phyloP scores from a whole-genome alignment of 495 filamentous ascomycete genomes.

The Penicillium lividum region DNA sequence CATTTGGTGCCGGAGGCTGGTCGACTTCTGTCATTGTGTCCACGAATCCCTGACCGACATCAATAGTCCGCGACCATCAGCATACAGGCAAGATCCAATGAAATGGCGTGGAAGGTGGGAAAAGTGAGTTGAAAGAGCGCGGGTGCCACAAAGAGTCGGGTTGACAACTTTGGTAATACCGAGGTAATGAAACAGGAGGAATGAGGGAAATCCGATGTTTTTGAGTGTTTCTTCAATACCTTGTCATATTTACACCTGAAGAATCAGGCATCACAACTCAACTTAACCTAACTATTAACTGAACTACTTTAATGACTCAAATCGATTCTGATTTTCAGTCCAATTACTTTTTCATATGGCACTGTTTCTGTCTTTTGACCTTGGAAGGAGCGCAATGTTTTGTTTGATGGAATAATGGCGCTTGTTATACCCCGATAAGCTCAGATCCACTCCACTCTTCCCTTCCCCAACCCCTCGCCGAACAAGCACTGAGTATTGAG shows the following conservation, averaged over 20 bases:
- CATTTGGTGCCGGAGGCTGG: slow-evolving; percentile 25
- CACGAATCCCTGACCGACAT: slow-evolving; percentile 21
- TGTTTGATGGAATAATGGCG: neutral
- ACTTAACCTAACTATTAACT: no score
- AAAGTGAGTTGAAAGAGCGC: slow-evolving; percentile 6
- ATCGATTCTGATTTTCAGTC: no score
- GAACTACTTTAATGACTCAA: neutral
- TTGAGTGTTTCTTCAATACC: slow-evolving; percentile 1
- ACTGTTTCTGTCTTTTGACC: no score
- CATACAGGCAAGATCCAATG: neutral
- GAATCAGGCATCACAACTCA: neutral
- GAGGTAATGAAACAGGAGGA: slow-evolving; percentile 16
- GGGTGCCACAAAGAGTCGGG: slow-evolving; percentile 1
- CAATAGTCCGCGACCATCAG: slow-evolving; percentile 11
- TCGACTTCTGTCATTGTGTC: slow-evolving; percentile 38
- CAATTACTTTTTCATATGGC: no score
- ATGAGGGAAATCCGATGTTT: neutral
- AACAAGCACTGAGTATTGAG: neutral
- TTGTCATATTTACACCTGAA: neutral
- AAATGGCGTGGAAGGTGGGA: neutral
- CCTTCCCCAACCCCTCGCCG: slow-evolving; percentile 7
- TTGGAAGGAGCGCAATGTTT: no score
- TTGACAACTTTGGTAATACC: slow-evolving; percentile 19
- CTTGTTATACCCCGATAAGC: slow-evolving; percentile 1
- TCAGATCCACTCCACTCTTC: slow-evolving; percentile 18